Evolutionary conservation across 148 eudicot genomes (phyloP).

Genomic region (Rhododendron kiyosumense): DNA sequence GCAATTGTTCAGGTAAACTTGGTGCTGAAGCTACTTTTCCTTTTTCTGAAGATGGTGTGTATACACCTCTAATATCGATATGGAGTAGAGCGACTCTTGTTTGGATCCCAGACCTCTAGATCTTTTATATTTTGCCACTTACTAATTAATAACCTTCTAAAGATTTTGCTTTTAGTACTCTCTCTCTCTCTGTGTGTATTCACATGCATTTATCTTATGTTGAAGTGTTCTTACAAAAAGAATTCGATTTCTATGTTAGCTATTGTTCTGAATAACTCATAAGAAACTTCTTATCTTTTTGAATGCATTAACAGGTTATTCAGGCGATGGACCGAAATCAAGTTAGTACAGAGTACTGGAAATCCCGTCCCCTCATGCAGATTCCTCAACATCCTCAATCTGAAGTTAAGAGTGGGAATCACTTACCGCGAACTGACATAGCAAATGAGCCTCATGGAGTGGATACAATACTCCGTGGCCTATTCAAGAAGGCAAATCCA

Average conservation of each 20-base stretch:
- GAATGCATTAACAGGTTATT: conserved; percentile 42
- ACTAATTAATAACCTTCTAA: not conserved
- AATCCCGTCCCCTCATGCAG: conserved; percentile 55
- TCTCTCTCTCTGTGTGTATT: not conserved
- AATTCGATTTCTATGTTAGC: not conserved
- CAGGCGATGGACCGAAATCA: conserved; percentile 61
- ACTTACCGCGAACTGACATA: conserved; percentile 14
- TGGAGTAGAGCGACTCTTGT: conserved; percentile 1
- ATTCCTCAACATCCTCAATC: conserved; percentile 27
- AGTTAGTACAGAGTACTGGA: conserved; percentile 70
- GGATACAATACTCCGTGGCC: conserved; percentile 41
- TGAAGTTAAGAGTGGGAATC: conserved; percentile 11
- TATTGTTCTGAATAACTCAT: too few relatives aligned
- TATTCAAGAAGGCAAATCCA: conserved; percentile 69
- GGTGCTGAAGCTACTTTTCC: not conserved
- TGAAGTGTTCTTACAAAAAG: not conserved
- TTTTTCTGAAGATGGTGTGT: not conserved
- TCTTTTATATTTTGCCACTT: not conserved
- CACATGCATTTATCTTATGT: not conserved
- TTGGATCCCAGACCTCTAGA: not conserved
- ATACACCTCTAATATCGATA: not conserved
- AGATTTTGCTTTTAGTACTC: not conserved
- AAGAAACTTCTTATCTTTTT: not conserved
- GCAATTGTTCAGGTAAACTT: conserved; percentile 68
- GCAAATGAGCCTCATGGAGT: conserved; percentile 24